phyloP scores from a whole-genome alignment of 768 basidiomycete species.

The Rhizopogon rudus region DNA sequence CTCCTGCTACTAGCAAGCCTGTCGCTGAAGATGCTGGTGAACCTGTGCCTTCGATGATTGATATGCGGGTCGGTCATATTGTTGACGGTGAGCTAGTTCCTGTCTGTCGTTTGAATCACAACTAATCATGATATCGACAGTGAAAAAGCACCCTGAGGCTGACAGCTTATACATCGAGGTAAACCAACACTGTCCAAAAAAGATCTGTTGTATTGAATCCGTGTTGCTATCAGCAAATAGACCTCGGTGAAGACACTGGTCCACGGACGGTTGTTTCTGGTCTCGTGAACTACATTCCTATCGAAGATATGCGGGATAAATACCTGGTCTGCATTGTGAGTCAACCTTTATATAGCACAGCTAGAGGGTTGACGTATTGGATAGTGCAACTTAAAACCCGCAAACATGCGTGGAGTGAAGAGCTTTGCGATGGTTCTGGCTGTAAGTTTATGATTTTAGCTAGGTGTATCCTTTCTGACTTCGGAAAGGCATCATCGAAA shows the following conservation, averaged over 20 bases:
- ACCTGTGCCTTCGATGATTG: constrained; percentile 94
- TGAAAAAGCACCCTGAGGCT: constrained; percentile 95
- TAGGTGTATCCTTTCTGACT: neutral
- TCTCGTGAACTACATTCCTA: constrained; percentile 92
- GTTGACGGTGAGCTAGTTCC: constrained; percentile 62
- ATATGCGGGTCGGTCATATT: constrained; percentile 90
- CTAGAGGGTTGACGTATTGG: neutral
- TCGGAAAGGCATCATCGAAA: constrained; percentile 75
- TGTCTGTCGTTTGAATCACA: neutral
- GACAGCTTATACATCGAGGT: constrained; percentile 97
- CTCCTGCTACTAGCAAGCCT: constrained; percentile 25
- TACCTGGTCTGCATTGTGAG: constrained; percentile 80
- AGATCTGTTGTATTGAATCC: neutral
- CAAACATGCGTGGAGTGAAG: constrained; percentile 95
- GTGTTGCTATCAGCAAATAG: constrained; percentile 71
- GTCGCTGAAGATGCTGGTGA: constrained; percentile 63
- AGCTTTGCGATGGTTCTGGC: constrained; percentile 98
- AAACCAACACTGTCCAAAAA: constrained; percentile 10
- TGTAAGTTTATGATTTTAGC: constrained; percentile 32
- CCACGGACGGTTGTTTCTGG: constrained; percentile 97
- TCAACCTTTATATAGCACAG: neutral
- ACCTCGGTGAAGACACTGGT: constrained; percentile 91
- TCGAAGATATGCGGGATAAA: constrained; percentile 86
- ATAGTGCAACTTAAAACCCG: constrained; percentile 93
- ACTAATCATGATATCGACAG: constrained; percentile 34